Percentiles rank a stretch among this genome's conserved stretches.
Evolutionary conservation across 2,329 filamentous ascomycete genomes (phyloP).

Genomic region (Lithohypha guttulata): DNA sequence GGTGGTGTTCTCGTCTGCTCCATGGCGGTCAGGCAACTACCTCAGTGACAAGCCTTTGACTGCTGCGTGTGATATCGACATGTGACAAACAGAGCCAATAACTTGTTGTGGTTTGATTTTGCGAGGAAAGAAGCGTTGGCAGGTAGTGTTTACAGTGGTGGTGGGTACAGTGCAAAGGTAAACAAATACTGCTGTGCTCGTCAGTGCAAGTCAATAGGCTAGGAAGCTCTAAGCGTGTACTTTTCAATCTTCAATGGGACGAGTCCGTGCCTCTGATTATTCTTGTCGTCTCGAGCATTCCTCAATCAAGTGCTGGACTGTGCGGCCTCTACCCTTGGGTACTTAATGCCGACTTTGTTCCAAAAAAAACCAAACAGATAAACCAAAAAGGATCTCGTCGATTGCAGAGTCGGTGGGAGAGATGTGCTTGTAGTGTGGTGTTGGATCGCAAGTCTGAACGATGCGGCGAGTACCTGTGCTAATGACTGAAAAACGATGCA

Average conservation of each 20-base stretch:
- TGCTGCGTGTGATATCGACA: background rate
- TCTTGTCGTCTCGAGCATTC: constrained; percentile 4
- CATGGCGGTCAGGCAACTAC: background rate
- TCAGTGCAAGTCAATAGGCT: constrained; percentile 1
- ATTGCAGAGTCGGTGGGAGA: background rate
- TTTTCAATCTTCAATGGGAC: background rate
- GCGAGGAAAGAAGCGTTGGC: no score
- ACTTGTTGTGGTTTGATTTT: background rate
- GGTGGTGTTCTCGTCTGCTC: constrained; percentile 2
- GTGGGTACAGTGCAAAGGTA: background rate
- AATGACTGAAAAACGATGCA: no score
- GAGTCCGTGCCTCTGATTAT: background rate
- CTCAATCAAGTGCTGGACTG: constrained; percentile 8
- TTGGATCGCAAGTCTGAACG: no score
- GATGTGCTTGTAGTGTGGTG: no score
- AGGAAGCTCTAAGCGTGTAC: constrained; percentile 1
- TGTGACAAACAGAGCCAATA: background rate
- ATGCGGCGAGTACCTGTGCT: no score
- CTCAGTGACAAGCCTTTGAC: background rate
- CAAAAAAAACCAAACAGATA: background rate
- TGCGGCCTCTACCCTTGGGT: constrained; percentile 1
- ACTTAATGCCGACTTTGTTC: no score
- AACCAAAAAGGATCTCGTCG: background rate
- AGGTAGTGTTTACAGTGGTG: no score
- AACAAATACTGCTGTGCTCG: constrained; percentile 5